Base-by-base conservation (phyloP, 257 asterid species). In the Asclepias syriaca region DNA sequence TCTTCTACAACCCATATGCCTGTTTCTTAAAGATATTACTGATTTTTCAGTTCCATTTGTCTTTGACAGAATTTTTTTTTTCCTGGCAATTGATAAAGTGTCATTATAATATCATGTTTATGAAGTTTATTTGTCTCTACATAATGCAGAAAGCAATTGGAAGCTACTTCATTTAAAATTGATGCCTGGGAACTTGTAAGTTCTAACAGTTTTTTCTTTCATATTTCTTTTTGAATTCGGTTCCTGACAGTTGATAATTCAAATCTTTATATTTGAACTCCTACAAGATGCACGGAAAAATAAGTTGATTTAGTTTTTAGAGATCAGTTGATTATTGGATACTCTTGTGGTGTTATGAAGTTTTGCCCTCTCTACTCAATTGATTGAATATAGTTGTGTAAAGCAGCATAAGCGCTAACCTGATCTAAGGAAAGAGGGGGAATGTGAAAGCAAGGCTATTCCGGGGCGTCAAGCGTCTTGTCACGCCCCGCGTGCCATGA, bases 141-240 rank as follows among this genome's bases (percentile, higher is more conserved):
- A 24, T 37, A 46, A 70, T 75, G 60, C 97, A 91, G 99, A 77
- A 77, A 87, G 78, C 82, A 84, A 5, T 40, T 84, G 77, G 84
- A 69, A 58, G 78, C 82, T 73, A 49, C 75, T 72, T 61, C 84
- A 50, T 75, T 75, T 69, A 80, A 76, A 75, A 60, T 91, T 64
- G 95, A 87, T 74, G 93, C 87, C 48, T 91, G 97, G 99, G 96
- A 87, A 81, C 94, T 94, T 54, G 98, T 80, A 77, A 77, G 86
- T 77, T 63, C 11, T 27, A 51, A 21, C 18, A 22, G 12, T 50
- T 34, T 37, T 22, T 45, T 37, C 55, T 14, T 65, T 48, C 9
- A 3, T 73, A 10, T 59, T 68, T 9, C 65, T 69, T 68, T 32
- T 14, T 19, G 45, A 68, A 21, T 53, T 43, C n/a, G 8, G n/a